phyloP scores from a whole-genome alignment of 139 green algal genomes.

The Auxenochlorella pyrenoidosa region DNA sequence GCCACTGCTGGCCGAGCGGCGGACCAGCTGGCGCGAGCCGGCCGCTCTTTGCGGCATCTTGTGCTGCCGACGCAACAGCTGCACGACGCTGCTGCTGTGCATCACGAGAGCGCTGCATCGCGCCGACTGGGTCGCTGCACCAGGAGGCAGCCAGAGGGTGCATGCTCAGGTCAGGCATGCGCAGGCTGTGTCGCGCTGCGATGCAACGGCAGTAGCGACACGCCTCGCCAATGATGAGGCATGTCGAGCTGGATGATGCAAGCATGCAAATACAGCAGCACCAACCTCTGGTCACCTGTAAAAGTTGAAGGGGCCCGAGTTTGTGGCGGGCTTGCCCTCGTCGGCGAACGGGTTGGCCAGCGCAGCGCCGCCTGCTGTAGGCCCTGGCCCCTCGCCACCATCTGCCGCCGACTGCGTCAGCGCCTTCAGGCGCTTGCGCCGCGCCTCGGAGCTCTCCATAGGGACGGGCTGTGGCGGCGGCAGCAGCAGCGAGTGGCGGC shows the following conservation, averaged over 20 bases:
- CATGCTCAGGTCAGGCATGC: too few relatives aligned
- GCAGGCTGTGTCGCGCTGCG: too few relatives aligned
- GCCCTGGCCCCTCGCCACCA: neutral
- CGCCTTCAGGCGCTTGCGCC: constrained; percentile 47
- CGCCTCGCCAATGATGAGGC: too few relatives aligned
- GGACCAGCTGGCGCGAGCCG: too few relatives aligned
- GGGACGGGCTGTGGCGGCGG: neutral
- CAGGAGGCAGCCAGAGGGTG: too few relatives aligned
- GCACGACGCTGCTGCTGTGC: constrained; percentile 24
- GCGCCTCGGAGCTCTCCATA: constrained; percentile 12
- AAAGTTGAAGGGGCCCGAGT: constrained; percentile 20
- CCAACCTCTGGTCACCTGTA: neutral
- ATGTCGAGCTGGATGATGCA: too few relatives aligned
- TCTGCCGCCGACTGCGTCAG: constrained; percentile 6
- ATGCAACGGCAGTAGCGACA: too few relatives aligned
- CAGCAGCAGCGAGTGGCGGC: neutral
- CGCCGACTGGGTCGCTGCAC: constrained; percentile 32
- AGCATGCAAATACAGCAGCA: neutral
- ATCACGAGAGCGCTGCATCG: constrained; percentile 12
- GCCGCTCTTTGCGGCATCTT: neutral
- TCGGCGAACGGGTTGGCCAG: constrained; percentile 36
- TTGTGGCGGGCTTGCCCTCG: neutral
- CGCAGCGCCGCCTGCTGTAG: neutral
- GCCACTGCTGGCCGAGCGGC: too few relatives aligned
- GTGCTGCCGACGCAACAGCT: neutral